Percentiles rank a stretch among this genome's conserved stretches.
Conservation (phyloP, 495 filamentous ascomycete genomes). For the Penicillium dipodomyicola region DNA sequence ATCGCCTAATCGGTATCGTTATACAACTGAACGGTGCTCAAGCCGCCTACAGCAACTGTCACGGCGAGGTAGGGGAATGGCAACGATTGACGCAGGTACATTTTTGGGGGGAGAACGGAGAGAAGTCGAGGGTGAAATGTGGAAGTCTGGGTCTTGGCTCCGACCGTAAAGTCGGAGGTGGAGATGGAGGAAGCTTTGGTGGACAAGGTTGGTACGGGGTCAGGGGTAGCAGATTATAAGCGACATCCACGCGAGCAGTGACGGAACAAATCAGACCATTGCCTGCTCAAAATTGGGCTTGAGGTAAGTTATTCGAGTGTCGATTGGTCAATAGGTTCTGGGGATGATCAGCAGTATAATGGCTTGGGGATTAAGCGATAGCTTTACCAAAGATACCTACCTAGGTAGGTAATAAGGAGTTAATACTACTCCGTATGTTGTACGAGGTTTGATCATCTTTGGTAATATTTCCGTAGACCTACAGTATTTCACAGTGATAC, state of each 20-base stretch:
- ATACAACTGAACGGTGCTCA: conserved; percentile 39
- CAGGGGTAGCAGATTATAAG: conserved; percentile 44
- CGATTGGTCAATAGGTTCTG: neutral
- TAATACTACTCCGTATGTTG: no score
- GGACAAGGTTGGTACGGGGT: conserved; percentile 2
- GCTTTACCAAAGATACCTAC: no score
- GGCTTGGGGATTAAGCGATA: no score
- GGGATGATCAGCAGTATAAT: neutral
- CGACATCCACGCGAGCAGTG: conserved; percentile 40
- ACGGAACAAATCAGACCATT: conserved; percentile 42
- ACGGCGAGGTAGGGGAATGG: conserved; percentile 77
- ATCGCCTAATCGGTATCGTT: conserved; percentile 43
- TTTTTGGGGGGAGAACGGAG: conserved; percentile 77
- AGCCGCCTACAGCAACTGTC: conserved; percentile 34
- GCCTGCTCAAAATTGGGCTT: conserved; percentile 44
- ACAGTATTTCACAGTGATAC: no score
- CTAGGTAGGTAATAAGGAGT: no score
- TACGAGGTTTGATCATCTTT: no score
- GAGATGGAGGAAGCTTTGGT: conserved; percentile 1
- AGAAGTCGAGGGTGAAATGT: conserved; percentile 59
- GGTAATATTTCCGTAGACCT: no score
- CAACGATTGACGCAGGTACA: conserved; percentile 67
- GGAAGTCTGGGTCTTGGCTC: conserved; percentile 31
- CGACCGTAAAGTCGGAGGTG: conserved; percentile 38
- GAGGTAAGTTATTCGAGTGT: conserved; percentile 19